Percentiles rank a stretch among this genome's conserved stretches.
phyloP scores from a whole-genome alignment of 305 asterid species.

The Fraxinus paxiana region DNA sequence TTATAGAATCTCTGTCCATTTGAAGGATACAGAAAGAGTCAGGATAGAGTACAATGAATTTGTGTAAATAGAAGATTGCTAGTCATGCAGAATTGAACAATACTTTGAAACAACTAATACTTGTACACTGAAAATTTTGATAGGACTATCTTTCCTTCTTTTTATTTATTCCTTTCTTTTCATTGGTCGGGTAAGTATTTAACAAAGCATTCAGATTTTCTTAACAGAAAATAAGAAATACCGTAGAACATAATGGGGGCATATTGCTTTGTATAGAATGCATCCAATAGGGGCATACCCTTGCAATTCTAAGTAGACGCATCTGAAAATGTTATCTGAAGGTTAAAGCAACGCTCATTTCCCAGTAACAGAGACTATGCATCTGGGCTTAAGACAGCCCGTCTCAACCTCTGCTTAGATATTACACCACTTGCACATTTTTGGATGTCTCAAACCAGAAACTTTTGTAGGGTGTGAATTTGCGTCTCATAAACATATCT shows the following conservation, averaged over 20 bases:
- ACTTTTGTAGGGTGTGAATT: not conserved
- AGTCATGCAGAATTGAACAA: not conserved
- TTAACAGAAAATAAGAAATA: not conserved
- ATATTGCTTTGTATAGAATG: not conserved
- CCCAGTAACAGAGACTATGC: not conserved
- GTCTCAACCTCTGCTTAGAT: not conserved
- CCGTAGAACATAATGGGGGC: not conserved
- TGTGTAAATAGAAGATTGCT: not conserved
- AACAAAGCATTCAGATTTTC: not conserved
- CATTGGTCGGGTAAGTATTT: not conserved
- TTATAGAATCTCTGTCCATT: not conserved
- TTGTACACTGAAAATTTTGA: not conserved
- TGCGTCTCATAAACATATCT: not conserved
- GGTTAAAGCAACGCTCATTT: not conserved
- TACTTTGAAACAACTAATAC: not conserved
- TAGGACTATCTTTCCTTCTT: not conserved
- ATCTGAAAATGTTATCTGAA: not conserved
- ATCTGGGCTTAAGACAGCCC: not conserved
- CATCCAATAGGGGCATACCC: not conserved
- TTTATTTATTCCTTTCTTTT: not conserved
- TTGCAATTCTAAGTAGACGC: not conserved
- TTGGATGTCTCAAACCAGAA: not conserved
- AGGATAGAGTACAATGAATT: not conserved
- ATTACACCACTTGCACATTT: not conserved
- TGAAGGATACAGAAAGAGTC: not conserved